Conservation (phyloP, 2,329 filamentous ascomycete genomes). For the Drechslera avenae region DNA sequence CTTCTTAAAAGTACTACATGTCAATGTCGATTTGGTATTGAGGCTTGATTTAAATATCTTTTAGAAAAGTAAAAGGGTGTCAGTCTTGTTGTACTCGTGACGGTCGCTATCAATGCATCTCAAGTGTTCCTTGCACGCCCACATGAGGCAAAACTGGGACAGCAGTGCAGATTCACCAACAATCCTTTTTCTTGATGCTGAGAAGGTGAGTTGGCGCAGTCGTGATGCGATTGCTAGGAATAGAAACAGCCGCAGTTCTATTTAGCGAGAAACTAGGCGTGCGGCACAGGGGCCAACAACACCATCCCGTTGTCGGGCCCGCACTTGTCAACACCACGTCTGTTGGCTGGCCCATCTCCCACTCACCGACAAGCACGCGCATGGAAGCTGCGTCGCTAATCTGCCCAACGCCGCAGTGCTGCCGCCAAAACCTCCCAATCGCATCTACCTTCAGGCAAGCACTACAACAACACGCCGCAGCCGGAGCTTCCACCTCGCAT, state of each 20-base stretch:
- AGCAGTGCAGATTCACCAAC: too few species aligned
- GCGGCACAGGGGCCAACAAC: constrained; percentile 10
- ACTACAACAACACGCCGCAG: constrained; percentile 7
- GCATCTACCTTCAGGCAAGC: background rate
- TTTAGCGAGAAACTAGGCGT: constrained; percentile 12
- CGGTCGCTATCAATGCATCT: too few species aligned
- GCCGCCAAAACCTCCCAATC: constrained; percentile 9
- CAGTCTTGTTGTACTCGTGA: too few species aligned
- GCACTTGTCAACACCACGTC: constrained; percentile 19
- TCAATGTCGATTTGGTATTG: too few species aligned
- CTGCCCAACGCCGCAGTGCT: constrained; percentile 1
- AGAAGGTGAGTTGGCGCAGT: background rate
- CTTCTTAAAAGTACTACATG: too few species aligned
- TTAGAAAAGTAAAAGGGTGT: too few species aligned
- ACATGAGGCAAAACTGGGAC: too few species aligned
- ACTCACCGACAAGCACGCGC: constrained; percentile 13
- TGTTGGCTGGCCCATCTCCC: constrained; percentile 17
- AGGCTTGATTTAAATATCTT: too few species aligned
- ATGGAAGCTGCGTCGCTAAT: constrained; percentile 8
- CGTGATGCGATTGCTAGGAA: background rate
- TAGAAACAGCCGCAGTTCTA: background rate
- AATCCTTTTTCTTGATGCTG: too few species aligned
- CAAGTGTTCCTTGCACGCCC: too few species aligned
- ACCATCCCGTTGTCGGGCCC: constrained; percentile 13
- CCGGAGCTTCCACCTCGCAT: constrained; percentile 12